Evolutionary conservation across 345 rosid species (phyloP).

Genomic region (Hibiscus trionum): DNA sequence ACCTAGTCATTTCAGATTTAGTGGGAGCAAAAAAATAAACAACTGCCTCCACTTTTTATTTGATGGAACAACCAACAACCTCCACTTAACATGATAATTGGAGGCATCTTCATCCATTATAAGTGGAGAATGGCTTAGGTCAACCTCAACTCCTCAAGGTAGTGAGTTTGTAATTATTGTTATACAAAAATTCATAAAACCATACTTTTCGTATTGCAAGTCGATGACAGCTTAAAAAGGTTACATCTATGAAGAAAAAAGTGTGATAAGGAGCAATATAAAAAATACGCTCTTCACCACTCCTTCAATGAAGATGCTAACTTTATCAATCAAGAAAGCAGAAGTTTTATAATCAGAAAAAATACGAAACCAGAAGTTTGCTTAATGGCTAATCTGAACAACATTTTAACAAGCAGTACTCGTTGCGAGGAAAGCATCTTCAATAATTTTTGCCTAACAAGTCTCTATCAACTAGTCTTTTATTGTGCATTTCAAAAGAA

Average conservation of each 20-base stretch:
- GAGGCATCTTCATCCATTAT: background rate
- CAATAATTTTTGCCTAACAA: background rate
- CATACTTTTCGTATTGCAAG: background rate
- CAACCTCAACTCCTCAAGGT: background rate
- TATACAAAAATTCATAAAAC: conserved; percentile 1
- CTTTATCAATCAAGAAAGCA: background rate
- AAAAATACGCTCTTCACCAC: background rate
- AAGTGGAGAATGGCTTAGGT: background rate
- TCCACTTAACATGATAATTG: background rate
- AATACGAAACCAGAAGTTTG: background rate
- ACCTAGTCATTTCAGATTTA: background rate
- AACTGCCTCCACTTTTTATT: background rate
- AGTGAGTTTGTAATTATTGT: conserved; percentile 1
- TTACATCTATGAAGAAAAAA: background rate
- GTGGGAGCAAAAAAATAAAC: background rate
- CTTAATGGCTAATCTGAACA: background rate
- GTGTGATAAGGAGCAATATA: background rate
- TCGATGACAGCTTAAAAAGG: background rate
- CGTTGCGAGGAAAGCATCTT: background rate
- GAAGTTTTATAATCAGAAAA: background rate
- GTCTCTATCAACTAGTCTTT: background rate
- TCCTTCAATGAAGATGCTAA: background rate
- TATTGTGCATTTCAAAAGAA: background rate
- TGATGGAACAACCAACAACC: background rate
- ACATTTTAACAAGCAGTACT: background rate